Percentiles rank a stretch among this genome's conserved stretches.
These are phyloP conservation scores for Saprolegnia diclina DNA, from an alignment of 352 stramenopile species.

Conservation along the genomic window DNA sequence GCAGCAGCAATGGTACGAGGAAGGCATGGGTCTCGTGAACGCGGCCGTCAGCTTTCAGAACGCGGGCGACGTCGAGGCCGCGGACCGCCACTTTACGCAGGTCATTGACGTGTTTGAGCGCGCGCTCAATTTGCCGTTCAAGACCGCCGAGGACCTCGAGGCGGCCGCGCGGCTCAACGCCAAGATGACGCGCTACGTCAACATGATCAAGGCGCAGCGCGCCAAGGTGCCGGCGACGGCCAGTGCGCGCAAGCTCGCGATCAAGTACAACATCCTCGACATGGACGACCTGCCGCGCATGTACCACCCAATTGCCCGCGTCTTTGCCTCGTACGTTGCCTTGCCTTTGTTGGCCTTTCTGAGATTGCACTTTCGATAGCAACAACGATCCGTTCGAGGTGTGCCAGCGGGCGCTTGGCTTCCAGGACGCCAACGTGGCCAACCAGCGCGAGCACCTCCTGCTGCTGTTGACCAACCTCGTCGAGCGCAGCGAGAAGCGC, in stretches of 20 bases:
- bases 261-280: conserved; percentile 12
- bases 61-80: neutral
- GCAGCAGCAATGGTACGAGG: conserved; percentile 16
- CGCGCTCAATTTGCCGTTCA: neutral
- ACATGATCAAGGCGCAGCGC: conserved; percentile 21
- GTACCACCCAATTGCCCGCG: neutral
- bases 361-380: conserved; percentile 12
- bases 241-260: neutral
- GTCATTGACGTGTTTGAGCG: conserved; percentile 13
- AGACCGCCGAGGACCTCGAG: conserved; percentile 4
- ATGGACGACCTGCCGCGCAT: conserved; percentile 7
- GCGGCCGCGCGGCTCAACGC: neutral
- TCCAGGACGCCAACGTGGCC: conserved; percentile 19
- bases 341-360: neutral
- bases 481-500: conserved; percentile 9
- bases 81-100: neutral
- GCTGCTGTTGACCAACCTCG: neutral
- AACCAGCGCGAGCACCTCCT: conserved; percentile 23
- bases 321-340: neutral
- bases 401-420: conserved; percentile 9
- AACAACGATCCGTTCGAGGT: conserved; percentile 20
- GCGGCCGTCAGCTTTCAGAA: neutral
- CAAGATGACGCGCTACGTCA: conserved; percentile 22
- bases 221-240: conserved; percentile 1
- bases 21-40: conserved; percentile 4